Evolutionary conservation across 2,329 filamentous ascomycete genomes (phyloP), one percentile per base, ranked within the genome.

Genomic region (Atkinsonella hypoxylon): DNA sequence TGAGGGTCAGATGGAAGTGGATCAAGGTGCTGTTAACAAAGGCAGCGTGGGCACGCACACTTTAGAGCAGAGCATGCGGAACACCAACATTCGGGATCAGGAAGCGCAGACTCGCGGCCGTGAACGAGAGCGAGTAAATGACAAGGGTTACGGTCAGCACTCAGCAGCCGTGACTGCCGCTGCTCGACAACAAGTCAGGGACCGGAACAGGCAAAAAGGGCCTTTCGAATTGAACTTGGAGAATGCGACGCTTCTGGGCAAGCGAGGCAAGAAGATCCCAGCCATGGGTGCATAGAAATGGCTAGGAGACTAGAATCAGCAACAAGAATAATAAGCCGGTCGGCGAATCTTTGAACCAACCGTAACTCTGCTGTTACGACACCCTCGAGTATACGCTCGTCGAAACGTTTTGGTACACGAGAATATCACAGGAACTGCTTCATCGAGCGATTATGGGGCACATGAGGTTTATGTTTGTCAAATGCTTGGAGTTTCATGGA

Each of bases 151-250:
- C 59, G 90, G 89, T 2, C 89, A 95, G 63, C 91, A 96, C 62
- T 91, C 86, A 49, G 80, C 90, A 0, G 76, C 85, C 1, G 86
- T 96, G 0, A 87, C 90, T 0, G 84, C 87, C 0, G 89, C 90
- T 0, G 90, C 89, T 3, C 84, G 85, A 59, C 82, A 87, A 61
- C 88, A 89, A 62, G 88, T 93, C 5, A 70, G 75, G 40, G 81
- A 83, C 43, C 74, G 79, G 32, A 77, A 81, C 51, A 77, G 75
- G 55, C 81, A 86, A 58, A 87, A 84, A 67, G 89, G 88, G 32
- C 82, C 86, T 0, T 98, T 98, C 58, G 93, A 98, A 68, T 77
- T 98, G 45, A 96, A 82, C 62, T 72, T 98, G 38, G 89, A 95
- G 57, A 93, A 93, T 51, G 87, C 93, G 1, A 97, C 90, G 1